Evolutionary conservation across 2,329 filamentous ascomycete species (phyloP).

Genomic region (Nemania diffusa): DNA sequence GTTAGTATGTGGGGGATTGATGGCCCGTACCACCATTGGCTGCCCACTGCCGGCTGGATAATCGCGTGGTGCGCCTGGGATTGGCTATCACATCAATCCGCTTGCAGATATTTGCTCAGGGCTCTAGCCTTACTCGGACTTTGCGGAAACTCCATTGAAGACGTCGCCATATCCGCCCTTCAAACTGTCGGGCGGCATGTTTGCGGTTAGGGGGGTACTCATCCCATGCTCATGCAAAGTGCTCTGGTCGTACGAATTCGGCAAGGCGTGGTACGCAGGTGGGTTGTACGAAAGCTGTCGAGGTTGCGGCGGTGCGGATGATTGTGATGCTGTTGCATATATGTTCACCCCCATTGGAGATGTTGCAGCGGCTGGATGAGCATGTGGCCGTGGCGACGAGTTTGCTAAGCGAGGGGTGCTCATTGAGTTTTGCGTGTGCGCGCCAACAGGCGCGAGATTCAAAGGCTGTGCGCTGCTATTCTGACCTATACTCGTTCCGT

Average conservation of each 20-base stretch:
- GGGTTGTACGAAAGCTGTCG: constrained; percentile 46
- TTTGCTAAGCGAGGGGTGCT: constrained; percentile 44
- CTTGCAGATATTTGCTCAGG: constrained; percentile 24
- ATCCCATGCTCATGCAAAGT: constrained; percentile 46
- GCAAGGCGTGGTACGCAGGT: constrained; percentile 42
- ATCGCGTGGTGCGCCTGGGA: constrained; percentile 22
- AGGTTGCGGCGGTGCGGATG: constrained; percentile 43
- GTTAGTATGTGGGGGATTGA: constrained; percentile 5
- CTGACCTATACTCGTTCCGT: constrained; percentile 39
- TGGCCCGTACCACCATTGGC: constrained; percentile 17
- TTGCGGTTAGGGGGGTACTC: constrained; percentile 44
- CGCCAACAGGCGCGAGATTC: constrained; percentile 43
- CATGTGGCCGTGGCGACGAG: constrained; percentile 44
- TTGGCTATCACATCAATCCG: constrained; percentile 19
- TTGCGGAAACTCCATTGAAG: constrained; percentile 42
- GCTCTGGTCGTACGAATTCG: constrained; percentile 45
- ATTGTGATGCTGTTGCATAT: constrained; percentile 45
- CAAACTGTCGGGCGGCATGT: constrained; percentile 45
- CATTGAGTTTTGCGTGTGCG: constrained; percentile 42
- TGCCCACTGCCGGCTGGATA: constrained; percentile 19
- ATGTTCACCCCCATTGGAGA: constrained; percentile 46
- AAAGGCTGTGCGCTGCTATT: constrained; percentile 39
- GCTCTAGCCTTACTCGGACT: constrained; percentile 39
- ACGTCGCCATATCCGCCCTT: constrained; percentile 43
- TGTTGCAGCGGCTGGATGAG: constrained; percentile 41